A percentile compares a stretch with the other conserved stretches of the same genome.
Evolutionary conservation across 2,329 filamentous ascomycete genomes (phyloP).

Genomic region (Fusarium secorum): DNA sequence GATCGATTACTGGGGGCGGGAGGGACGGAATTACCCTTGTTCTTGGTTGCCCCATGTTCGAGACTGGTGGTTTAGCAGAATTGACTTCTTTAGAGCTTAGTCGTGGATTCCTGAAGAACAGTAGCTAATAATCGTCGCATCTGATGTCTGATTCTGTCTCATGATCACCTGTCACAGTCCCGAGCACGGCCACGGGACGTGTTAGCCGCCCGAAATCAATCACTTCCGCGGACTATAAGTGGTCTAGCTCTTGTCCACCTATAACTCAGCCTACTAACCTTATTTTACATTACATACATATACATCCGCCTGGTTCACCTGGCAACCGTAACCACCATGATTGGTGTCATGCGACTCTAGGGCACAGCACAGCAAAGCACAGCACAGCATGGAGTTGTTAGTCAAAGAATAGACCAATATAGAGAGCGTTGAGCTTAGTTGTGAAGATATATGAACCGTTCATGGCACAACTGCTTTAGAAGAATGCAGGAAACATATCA

Average conservation of each 20-base stretch:
- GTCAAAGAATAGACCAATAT: not conserved
- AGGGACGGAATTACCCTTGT: slow-evolving; percentile 18
- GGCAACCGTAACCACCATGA: slow-evolving; percentile 26
- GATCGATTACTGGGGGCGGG: not conserved
- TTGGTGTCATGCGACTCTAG: not conserved
- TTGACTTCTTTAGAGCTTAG: not conserved
- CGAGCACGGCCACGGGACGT: not conserved
- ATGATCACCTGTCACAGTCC: not conserved
- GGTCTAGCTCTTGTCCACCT: not conserved
- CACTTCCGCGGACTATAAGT: not conserved
- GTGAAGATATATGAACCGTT: not conserved
- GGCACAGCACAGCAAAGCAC: slow-evolving; percentile 30
- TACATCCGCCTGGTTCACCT: slow-evolving; percentile 22
- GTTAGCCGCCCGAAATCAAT: not conserved
- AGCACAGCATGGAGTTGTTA: slow-evolving; percentile 8
- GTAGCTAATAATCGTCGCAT: not conserved
- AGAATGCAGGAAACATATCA: not conserved
- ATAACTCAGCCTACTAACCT: not conserved
- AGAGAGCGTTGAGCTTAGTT: not conserved
- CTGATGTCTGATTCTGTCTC: not conserved
- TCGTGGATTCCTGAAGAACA: not conserved
- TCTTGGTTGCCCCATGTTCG: not conserved
- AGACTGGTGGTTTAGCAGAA: not conserved
- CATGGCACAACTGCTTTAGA: not conserved
- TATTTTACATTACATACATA: not conserved